Evolutionary conservation across 1,139 yeast genomes (phyloP).

Genomic region (Wickerhamomyces sp.): DNA sequence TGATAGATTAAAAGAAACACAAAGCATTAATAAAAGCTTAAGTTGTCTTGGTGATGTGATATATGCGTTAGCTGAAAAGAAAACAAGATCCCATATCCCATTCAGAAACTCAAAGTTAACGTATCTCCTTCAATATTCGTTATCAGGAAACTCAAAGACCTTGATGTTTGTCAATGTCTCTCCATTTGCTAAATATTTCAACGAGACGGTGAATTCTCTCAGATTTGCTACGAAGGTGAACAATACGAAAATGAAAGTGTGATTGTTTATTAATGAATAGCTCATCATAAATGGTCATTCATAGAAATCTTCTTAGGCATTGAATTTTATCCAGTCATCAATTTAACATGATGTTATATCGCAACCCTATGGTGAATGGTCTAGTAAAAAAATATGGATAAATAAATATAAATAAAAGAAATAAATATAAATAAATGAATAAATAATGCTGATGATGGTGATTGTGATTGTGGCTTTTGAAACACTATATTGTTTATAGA

Average conservation of each 20-base stretch:
- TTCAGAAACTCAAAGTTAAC: constrained; percentile 65
- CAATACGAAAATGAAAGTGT: constrained; percentile 37
- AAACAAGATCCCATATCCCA: constrained; percentile 41
- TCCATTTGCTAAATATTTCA: constrained; percentile 56
- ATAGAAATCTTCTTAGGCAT: too few relatives aligned
- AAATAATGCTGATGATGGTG: too few relatives aligned
- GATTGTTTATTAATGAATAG: too few relatives aligned
- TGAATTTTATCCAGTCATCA: too few relatives aligned
- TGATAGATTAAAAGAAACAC: constrained; percentile 80
- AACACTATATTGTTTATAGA: too few relatives aligned
- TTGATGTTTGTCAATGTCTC: constrained; percentile 92
- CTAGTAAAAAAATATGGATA: too few relatives aligned
- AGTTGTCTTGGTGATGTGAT: constrained; percentile 92
- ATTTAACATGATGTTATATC: too few relatives aligned
- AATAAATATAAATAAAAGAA: too few relatives aligned
- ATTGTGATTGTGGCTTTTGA: too few relatives aligned
- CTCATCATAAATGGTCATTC: too few relatives aligned
- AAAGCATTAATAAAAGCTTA: constrained; percentile 82
- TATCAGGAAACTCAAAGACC: constrained; percentile 84
- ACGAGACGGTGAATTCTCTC: constrained; percentile 78
- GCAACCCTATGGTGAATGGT: too few relatives aligned
- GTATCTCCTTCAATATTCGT: constrained; percentile 74
- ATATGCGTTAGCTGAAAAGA: constrained; percentile 51
- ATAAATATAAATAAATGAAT: too few relatives aligned
- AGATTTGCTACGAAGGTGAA: constrained; percentile 87